Conservation (phyloP, 345 rosid species). For the Hibiscus trionum region DNA sequence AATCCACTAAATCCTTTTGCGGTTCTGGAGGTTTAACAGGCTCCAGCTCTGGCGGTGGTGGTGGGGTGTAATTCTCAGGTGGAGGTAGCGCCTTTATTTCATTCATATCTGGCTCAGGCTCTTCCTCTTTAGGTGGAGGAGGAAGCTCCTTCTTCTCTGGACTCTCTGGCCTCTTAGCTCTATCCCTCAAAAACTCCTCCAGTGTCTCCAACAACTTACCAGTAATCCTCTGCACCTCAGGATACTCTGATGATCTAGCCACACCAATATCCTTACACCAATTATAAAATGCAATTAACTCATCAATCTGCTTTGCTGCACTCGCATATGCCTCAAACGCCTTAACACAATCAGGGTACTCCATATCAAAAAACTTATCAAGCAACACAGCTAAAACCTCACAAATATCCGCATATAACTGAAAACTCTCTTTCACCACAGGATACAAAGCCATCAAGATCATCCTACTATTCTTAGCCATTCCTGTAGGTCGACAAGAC, state of each 20-base stretch:
- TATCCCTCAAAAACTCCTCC: slow-evolving; percentile 81
- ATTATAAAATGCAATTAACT: slow-evolving; percentile 57
- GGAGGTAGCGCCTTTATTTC: slow-evolving; percentile 81
- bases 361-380: slow-evolving; percentile 85
- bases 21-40: slow-evolving; percentile 40
- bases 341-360: slow-evolving; percentile 69
- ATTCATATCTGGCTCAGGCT: slow-evolving; percentile 49
- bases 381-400: slow-evolving; percentile 74
- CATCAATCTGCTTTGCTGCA: slow-evolving; percentile 74
- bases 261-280: slow-evolving; percentile 81
- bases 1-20: slow-evolving; percentile 59
- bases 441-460: slow-evolving; percentile 68
- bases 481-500: slow-evolving; percentile 77
- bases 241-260: slow-evolving; percentile 83
- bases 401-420: slow-evolving; percentile 71
- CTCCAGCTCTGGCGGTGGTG: slow-evolving; percentile 39
- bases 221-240: slow-evolving; percentile 87
- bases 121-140: slow-evolving; percentile 32
- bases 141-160: slow-evolving; percentile 53
- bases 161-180: slow-evolving; percentile 65
- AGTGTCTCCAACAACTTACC: slow-evolving; percentile 65
- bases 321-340: slow-evolving; percentile 70
- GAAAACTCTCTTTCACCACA: slow-evolving; percentile 72
- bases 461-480: slow-evolving; percentile 63
- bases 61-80: slow-evolving; percentile 49